Percentiles rank a stretch among this genome's conserved stretches.
phyloP scores from a whole-genome alignment of 2,329 filamentous ascomycete genomes.

The Apiospora arundinis region DNA sequence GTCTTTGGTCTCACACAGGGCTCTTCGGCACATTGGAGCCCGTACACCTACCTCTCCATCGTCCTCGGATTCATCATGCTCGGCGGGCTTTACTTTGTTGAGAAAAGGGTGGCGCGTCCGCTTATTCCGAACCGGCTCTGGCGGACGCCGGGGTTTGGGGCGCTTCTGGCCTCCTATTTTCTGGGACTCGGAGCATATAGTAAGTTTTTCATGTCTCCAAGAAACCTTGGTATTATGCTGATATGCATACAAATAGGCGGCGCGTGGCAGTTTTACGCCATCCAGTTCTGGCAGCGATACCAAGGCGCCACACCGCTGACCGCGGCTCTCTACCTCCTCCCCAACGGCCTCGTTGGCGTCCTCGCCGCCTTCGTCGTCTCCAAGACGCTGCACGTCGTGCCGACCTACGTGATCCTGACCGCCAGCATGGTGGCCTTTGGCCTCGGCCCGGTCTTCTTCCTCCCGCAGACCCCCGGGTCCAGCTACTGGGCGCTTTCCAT shows the following conservation, averaged over 20 bases:
- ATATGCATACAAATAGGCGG: conserved; percentile 28
- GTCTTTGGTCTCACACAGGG: conserved; percentile 45
- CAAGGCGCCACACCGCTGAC: conserved; percentile 47
- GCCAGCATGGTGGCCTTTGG: conserved; percentile 45
- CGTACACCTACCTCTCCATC: conserved; percentile 44
- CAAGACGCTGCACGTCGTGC: conserved; percentile 50
- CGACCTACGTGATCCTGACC: conserved; percentile 53
- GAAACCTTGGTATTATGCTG: background rate
- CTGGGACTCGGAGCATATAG: conserved; percentile 44
- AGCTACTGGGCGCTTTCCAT: conserved; percentile 53
- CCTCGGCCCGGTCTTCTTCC: conserved; percentile 34
- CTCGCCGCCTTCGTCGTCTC: conserved; percentile 53
- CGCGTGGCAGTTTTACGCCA: conserved; percentile 44
- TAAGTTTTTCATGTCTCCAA: conserved; percentile 22
- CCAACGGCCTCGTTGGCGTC: conserved; percentile 51
- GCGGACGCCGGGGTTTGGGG: conserved; percentile 49
- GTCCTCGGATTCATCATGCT: conserved; percentile 40
- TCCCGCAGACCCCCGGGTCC: conserved; percentile 45
- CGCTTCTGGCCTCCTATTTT: conserved; percentile 50
- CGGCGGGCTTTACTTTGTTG: conserved; percentile 39
- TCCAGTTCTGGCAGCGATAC: conserved; percentile 45
- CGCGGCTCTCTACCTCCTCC: conserved; percentile 50
- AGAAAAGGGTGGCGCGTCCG: conserved; percentile 39
- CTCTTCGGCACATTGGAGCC: conserved; percentile 40
- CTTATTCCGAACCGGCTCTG: conserved; percentile 45